Base-by-base conservation (phyloP, 805 yeast species). In the Wickerhamomyces rabaulensis region DNA sequence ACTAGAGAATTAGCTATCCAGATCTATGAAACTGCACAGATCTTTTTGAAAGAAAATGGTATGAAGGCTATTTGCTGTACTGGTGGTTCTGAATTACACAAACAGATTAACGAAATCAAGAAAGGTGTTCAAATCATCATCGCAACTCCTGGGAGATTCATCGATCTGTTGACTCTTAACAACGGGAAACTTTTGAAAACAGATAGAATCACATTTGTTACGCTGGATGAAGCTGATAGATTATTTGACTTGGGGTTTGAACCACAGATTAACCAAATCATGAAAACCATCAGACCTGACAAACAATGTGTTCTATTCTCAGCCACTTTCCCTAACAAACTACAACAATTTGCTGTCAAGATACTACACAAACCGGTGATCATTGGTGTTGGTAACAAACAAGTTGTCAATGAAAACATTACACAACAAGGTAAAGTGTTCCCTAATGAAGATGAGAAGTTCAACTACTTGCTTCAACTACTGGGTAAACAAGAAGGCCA, bases 241-340 rank as follows among this genome's bases (percentile, higher is more conserved):
- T 82, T 94, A 86, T 92, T 92, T 68, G 99, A 94, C 63, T 71
- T 94, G 76, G 99, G 99, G 1, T 94, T 94, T 66, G 98, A 89
- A 56, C 98, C 99, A 0, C 99, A 94, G 61, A 89, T 94, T 4
- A 80, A 78, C 54, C 87, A 88, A 57, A 84, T 94, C 20, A 72
- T 90, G 60, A 72, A 77, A 15, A 84, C 85, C 33, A 74, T 88
- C 3, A 72, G 97, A 42, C 94, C 94, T 0, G 97, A 91, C 60
- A 72, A 85, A 42, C 98, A 92, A 59, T 86, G 94, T 16, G 92
- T 91, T 3, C 66, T 94, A 22, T 94, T 92, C 61, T 89, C 97
- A 10, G 99, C 99, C 0, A 94, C 99, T 0, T 90, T 94, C 55
- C 96, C 97, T 0, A 69, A 76, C 6, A 83, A 83, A 49, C 78